phyloP scores from a whole-genome alignment of 371 early-diverging fungal species.

The Phascolomyces articulosus region DNA sequence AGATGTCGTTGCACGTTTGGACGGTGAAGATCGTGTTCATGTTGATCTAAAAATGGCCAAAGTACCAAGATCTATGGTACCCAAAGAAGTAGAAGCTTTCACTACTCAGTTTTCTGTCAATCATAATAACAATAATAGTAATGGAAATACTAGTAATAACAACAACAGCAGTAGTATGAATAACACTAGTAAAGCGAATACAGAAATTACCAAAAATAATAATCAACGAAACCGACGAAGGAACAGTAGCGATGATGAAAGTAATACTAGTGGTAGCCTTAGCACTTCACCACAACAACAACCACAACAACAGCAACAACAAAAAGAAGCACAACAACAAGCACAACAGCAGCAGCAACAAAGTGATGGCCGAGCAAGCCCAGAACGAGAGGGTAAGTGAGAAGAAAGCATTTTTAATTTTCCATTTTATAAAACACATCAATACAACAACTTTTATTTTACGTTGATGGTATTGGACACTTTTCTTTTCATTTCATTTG shows the following conservation, averaged over 20 bases:
- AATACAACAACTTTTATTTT: background rate
- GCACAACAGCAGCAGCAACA: background rate
- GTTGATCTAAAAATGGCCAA: slow-evolving; percentile 27
- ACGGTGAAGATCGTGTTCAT: slow-evolving; percentile 31
- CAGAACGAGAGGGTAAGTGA: slow-evolving; percentile 1
- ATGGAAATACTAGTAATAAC: background rate
- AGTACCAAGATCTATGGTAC: slow-evolving; percentile 33
- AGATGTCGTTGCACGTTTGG: slow-evolving; percentile 40
- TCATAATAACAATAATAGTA: background rate
- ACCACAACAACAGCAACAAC: background rate
- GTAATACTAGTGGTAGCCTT: slow-evolving; percentile 2
- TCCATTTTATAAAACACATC: background rate
- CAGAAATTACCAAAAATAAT: background rate
- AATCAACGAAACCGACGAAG: background rate
- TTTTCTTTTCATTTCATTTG: background rate
- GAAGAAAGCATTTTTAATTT: background rate
- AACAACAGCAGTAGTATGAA: background rate
- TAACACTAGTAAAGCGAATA: too few species aligned
- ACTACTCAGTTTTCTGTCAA: slow-evolving; percentile 41
- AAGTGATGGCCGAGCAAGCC: slow-evolving; percentile 4
- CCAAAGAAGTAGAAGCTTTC: slow-evolving; percentile 50
- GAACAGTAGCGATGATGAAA: background rate
- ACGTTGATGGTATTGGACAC: background rate
- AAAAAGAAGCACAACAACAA: background rate
- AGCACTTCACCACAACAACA: background rate